A percentile compares a stretch with the other conserved stretches of the same genome.
Conservation (phyloP, 192 early-diverging fungal species). For the Mortierella alpina region DNA sequence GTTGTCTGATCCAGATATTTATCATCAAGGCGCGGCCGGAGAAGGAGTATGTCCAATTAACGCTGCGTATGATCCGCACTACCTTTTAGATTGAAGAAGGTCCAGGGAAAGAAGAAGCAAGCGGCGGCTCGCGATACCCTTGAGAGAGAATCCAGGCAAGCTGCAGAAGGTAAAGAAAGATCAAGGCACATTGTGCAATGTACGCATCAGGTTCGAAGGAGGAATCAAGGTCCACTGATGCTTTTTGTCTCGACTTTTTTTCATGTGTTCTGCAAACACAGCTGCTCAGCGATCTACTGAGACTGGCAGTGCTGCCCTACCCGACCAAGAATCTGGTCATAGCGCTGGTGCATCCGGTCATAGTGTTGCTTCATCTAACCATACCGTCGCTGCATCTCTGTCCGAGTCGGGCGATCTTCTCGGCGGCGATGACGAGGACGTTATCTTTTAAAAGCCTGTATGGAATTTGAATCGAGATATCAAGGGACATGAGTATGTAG, state of each 20-base stretch:
- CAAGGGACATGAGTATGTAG: no score
- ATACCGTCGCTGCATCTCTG: constrained; percentile 1
- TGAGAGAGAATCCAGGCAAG: constrained; percentile 52
- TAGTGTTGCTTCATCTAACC: background rate
- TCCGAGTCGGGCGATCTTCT: constrained; percentile 30
- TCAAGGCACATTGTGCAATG: background rate
- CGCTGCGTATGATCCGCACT: background rate
- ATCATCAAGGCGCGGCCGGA: background rate
- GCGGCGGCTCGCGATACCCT: constrained; percentile 69
- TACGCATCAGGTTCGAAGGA: background rate
- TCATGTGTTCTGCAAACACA: background rate
- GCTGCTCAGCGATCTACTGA: no score
- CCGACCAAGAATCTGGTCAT: no score
- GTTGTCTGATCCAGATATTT: background rate
- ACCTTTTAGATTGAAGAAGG: constrained; percentile 88
- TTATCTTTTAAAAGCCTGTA: constrained; percentile 30
- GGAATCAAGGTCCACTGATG: background rate
- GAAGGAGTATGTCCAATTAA: background rate
- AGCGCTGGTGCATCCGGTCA: background rate
- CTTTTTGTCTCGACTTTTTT: background rate
- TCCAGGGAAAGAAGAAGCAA: constrained; percentile 98
- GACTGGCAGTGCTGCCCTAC: no score
- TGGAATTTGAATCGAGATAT: no score
- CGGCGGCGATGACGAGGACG: constrained; percentile 46
- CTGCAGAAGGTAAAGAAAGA: constrained; percentile 26